Conservation (phyloP, 371 early-diverging fungal species). For the Mortierella sp. region DNA sequence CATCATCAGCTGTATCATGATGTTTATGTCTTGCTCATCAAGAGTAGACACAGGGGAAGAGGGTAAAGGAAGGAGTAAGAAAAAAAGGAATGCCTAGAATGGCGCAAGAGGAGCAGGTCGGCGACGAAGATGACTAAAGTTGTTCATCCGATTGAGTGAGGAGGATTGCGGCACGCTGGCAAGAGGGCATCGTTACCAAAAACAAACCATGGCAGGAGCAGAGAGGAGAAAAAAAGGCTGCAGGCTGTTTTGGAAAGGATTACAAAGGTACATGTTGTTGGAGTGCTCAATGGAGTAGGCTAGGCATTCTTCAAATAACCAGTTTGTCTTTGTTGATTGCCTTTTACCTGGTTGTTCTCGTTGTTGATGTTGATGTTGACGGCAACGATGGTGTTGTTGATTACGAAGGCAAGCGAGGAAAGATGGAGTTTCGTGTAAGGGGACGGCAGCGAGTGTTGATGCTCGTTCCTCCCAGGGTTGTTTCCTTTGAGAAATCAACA, state of each 20-base stretch:
- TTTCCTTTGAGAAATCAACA: not conserved
- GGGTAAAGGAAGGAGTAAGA: not conserved
- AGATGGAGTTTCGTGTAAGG: not conserved
- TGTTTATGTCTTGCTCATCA: slow-evolving; percentile 8
- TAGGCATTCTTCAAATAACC: not conserved
- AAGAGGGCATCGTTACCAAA: slow-evolving; percentile 6
- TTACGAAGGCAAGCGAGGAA: not conserved
- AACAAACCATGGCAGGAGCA: not conserved
- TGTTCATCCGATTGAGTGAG: not conserved
- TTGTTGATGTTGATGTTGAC: not conserved
- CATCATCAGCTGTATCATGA: not conserved
- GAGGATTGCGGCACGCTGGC: not conserved
- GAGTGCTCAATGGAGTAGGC: not conserved
- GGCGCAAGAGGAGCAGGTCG: not conserved
- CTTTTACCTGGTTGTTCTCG: not conserved
- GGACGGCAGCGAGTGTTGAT: not conserved
- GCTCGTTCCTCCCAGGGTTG: not conserved
- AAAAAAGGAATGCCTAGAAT: slow-evolving; percentile 15
- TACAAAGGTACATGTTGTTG: not conserved
- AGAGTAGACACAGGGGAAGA: not conserved
- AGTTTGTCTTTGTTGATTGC: not conserved
- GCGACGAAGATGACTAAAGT: slow-evolving; percentile 8
- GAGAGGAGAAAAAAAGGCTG: not conserved
- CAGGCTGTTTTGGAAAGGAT: not conserved
- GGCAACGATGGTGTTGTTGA: not conserved